Evolutionary conservation across 2,329 filamentous ascomycete species (phyloP).

Genomic region (Xylariomycetidae sp.): DNA sequence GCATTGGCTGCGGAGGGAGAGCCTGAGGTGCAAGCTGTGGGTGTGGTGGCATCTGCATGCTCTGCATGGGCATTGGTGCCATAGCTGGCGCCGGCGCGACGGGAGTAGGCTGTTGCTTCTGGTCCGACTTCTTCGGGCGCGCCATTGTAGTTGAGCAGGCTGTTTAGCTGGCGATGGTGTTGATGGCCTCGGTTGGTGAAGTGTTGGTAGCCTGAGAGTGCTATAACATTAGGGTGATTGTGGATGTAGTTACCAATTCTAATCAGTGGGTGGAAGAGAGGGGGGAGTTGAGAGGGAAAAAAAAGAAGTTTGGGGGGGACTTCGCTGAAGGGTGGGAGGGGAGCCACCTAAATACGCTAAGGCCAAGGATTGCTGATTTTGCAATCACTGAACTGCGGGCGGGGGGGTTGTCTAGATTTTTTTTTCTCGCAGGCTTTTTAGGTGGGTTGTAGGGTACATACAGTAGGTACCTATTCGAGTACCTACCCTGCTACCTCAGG

Average conservation of each 20-base stretch:
- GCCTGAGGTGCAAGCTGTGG: conserved; percentile 14
- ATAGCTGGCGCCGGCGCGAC: conserved; percentile 33
- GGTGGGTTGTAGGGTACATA: conserved; percentile 5
- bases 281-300: conserved; percentile 14
- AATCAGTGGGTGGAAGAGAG: conserved; percentile 13
- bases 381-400: conserved; percentile 20
- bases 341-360: conserved; percentile 23
- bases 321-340: conserved; percentile 21
- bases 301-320: conserved; percentile 20
- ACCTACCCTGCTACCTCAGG: too few species aligned
- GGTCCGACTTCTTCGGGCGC: conserved; percentile 34
- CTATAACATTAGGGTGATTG: too few species aligned
- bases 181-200: too few species aligned
- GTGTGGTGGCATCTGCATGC: conserved; percentile 14
- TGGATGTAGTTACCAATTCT: too few species aligned
- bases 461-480: too few species aligned
- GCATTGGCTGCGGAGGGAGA: conserved; percentile 13
- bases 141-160: conserved; percentile 33
- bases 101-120: conserved; percentile 31
- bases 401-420: conserved; percentile 10
- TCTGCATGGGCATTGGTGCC: conserved; percentile 30
- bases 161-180: too few species aligned
- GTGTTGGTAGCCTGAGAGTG: too few species aligned
- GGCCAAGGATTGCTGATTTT: conserved; percentile 22
- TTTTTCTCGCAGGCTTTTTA: conserved; percentile 1